phyloP scores from a whole-genome alignment of 2,329 filamentous ascomycete genomes.

The Calonectria hawksworthii region DNA sequence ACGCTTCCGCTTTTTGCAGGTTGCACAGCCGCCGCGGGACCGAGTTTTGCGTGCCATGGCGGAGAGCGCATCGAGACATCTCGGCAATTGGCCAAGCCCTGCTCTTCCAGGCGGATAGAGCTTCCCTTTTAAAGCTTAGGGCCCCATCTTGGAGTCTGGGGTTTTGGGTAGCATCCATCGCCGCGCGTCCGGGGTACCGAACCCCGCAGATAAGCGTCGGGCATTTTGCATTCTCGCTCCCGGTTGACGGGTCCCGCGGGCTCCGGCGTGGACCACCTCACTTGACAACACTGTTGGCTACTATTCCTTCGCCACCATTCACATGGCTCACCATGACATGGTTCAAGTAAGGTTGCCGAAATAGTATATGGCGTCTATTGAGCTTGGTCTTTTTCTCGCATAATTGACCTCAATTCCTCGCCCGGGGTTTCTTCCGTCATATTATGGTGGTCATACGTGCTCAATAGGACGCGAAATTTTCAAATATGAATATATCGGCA shows the following conservation, averaged over 20 bases:
- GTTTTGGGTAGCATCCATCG: neutral
- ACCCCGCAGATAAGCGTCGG: neutral
- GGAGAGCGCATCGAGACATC: neutral
- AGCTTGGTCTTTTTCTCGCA: too few relatives aligned
- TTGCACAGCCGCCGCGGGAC: conserved; percentile 41
- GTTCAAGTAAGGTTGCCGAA: too few relatives aligned
- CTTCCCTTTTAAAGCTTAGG: neutral
- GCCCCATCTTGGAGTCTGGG: neutral
- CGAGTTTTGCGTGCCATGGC: conserved; percentile 8
- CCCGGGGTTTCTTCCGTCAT: too few relatives aligned
- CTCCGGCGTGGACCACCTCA: neutral
- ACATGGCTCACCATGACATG: too few relatives aligned
- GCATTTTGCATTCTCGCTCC: neutral
- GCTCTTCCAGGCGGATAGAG: neutral
- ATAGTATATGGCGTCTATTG: too few relatives aligned
- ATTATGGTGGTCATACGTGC: too few relatives aligned
- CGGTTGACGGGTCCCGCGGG: neutral
- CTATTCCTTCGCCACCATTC: too few relatives aligned
- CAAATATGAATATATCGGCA: too few relatives aligned
- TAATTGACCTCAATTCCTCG: too few relatives aligned
- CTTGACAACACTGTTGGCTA: too few relatives aligned
- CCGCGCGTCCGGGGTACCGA: neutral
- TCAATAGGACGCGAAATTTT: too few relatives aligned
- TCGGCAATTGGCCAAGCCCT: neutral
- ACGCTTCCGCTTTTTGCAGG: conserved; percentile 42